Conservation (phyloP, 2,329 filamentous ascomycete species). For the Pestalotiopsis sp. region DNA sequence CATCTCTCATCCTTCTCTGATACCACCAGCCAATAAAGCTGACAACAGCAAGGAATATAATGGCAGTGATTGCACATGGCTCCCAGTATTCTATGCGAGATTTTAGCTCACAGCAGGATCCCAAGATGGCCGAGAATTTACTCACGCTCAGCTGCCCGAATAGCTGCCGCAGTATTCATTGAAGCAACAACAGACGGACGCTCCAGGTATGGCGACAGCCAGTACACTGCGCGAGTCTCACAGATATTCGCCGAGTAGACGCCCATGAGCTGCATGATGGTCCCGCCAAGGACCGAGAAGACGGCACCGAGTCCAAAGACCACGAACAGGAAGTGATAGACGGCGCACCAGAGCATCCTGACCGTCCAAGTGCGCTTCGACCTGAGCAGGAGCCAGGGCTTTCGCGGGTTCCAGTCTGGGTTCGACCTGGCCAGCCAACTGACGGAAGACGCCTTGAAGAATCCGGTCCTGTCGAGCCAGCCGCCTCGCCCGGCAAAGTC, state of each 20-base stretch:
- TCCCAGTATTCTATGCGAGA: background rate
- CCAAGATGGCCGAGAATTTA: no score
- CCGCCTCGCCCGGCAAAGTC: background rate
- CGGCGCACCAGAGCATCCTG: background rate
- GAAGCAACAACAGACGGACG: background rate
- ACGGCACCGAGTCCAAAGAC: conserved; percentile 3
- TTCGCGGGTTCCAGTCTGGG: background rate
- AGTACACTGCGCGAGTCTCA: background rate
- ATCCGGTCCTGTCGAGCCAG: conserved; percentile 1
- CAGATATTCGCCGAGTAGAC: conserved; percentile 9
- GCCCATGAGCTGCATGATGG: conserved; percentile 5
- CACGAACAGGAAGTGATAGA: conserved; percentile 1
- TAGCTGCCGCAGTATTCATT: background rate
- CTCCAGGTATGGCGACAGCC: background rate
- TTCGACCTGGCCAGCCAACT: background rate
- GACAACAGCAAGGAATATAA: background rate
- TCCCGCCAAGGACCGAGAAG: conserved; percentile 5
- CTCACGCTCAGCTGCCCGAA: background rate
- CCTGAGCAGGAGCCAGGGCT: background rate
- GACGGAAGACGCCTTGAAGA: conserved; percentile 1
- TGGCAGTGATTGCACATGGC: conserved; percentile 9
- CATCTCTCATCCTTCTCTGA: conserved; percentile 3
- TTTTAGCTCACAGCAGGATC: no score
- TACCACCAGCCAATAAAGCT: conserved; percentile 11
- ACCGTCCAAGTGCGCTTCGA: background rate